A percentile compares a stretch with the other conserved stretches of the same genome.
phyloP scores from a whole-genome alignment of 768 basidiomycete genomes.

The Suillus lakei region DNA sequence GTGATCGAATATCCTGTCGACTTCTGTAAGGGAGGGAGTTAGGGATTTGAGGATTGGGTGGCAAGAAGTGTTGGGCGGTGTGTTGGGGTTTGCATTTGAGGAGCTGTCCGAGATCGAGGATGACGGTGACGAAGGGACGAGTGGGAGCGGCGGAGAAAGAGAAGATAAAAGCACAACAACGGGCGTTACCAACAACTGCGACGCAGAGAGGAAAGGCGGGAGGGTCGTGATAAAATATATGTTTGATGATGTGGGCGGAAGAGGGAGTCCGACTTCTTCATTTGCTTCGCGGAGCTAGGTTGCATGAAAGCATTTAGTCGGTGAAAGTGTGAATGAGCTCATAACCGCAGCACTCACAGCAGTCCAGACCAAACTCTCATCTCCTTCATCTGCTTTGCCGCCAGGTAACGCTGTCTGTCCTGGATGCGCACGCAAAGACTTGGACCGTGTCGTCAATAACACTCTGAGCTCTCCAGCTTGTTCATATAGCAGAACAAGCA shows the following conservation, averaged over 20 bases:
- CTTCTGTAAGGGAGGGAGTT: slow-evolving; percentile 65
- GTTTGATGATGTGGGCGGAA: slow-evolving; percentile 46
- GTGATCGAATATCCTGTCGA: slow-evolving; percentile 80
- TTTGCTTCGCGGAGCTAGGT: slow-evolving; percentile 78
- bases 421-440: slow-evolving; percentile 71
- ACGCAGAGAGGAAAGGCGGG: slow-evolving; percentile 71
- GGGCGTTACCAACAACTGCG: slow-evolving; percentile 75
- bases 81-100: not conserved
- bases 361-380: slow-evolving; percentile 65
- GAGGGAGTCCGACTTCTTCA: slow-evolving; percentile 81
- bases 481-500: slow-evolving; percentile 82
- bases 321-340: not conserved
- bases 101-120: not conserved
- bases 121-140: not conserved
- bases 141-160: not conserved
- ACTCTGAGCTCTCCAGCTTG: slow-evolving; percentile 70
- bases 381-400: slow-evolving; percentile 73
- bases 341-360: slow-evolving; percentile 59
- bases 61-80: slow-evolving; percentile 13
- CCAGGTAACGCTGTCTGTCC: slow-evolving; percentile 87
- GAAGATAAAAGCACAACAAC: slow-evolving; percentile 73
- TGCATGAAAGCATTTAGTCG: not conserved
- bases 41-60: slow-evolving; percentile 51
- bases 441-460: slow-evolving; percentile 85
- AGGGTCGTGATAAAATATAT: slow-evolving; percentile 65